Evolutionary conservation across 2,329 filamentous ascomycete species (phyloP).

Genomic region (Aspergillus sp.): DNA sequence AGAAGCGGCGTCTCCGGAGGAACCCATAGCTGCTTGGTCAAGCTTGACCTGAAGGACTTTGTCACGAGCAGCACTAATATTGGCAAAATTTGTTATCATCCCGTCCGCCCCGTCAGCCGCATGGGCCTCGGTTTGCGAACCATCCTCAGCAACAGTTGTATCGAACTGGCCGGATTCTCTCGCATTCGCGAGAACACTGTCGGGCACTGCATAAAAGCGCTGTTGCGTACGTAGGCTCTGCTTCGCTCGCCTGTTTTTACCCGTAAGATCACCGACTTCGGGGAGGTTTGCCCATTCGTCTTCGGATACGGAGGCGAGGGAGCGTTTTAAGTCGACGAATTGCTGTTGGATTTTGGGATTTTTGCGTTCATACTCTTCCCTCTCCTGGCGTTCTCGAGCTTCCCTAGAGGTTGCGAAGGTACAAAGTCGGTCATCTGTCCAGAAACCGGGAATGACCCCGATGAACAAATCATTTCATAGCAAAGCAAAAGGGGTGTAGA

Average conservation of each 20-base stretch:
- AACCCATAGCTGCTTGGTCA: slow-evolving; percentile 78
- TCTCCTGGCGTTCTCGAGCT: slow-evolving; percentile 86
- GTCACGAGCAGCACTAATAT: slow-evolving; percentile 93
- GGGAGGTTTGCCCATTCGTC: slow-evolving; percentile 96
- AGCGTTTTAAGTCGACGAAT: slow-evolving; percentile 93
- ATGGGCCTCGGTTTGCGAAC: slow-evolving; percentile 49
- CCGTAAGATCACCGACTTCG: slow-evolving; percentile 94
- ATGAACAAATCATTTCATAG: slow-evolving; percentile 63
- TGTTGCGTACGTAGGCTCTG: slow-evolving; percentile 69
- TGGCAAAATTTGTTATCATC: slow-evolving; percentile 96
- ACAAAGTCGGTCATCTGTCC: slow-evolving; percentile 76
- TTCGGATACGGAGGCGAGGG: slow-evolving; percentile 81
- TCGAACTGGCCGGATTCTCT: slow-evolving; percentile 78
- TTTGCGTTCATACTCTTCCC: slow-evolving; percentile 91
- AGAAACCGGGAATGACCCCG: slow-evolving; percentile 56
- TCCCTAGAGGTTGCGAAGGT: slow-evolving; percentile 70
- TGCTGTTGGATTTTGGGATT: slow-evolving; percentile 98
- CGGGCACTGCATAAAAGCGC: slow-evolving; percentile 92
- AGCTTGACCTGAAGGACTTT: slow-evolving; percentile 94
- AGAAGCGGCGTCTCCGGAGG: slow-evolving; percentile 65
- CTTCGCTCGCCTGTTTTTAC: slow-evolving; percentile 83
- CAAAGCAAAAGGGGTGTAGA: slow-evolving; percentile 20
- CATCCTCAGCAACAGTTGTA: slow-evolving; percentile 84
- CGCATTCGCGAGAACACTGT: slow-evolving; percentile 88
- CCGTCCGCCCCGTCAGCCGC: slow-evolving; percentile 63